These are phyloP conservation scores for Melaleuca alternifolia DNA, from an alignment of 345 rosid genomes.

Conservation along the genomic window DNA sequence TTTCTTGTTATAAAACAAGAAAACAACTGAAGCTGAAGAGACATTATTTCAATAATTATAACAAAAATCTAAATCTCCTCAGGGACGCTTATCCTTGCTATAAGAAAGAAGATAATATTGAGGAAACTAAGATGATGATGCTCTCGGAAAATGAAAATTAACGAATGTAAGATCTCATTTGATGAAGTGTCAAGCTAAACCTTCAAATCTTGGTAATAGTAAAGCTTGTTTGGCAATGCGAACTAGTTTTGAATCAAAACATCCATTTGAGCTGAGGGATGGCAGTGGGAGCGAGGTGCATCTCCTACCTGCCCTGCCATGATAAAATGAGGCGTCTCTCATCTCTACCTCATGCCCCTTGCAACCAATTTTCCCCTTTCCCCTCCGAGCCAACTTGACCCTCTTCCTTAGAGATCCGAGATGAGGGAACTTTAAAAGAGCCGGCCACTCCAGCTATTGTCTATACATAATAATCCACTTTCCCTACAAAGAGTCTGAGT, in stretches of 20 bases:
- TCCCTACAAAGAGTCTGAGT: not conserved
- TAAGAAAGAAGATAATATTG: not conserved
- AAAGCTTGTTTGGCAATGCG: not conserved
- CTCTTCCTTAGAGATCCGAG: not conserved
- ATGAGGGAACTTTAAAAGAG: not conserved
- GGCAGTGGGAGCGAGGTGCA: not conserved
- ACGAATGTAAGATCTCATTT: not conserved
- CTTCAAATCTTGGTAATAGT: not conserved
- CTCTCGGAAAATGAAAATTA: not conserved
- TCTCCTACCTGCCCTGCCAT: rapidly evolving
- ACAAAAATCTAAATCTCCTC: not conserved
- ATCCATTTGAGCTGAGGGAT: not conserved
- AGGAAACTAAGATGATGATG: not conserved
- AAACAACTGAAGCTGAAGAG: not conserved
- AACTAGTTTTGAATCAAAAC: not conserved
- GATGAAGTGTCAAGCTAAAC: not conserved
- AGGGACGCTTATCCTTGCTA: not conserved
- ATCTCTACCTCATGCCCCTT: not conserved
- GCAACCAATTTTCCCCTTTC: not conserved
- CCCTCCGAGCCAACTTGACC: not conserved
- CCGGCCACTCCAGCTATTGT: not conserved
- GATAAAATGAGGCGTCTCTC: not conserved
- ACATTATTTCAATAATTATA: not conserved
- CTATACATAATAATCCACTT: not conserved
- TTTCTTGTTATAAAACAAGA: not conserved